Conservation (phyloP, 805 yeast species). For the Hanseniaspora lindneri region DNA sequence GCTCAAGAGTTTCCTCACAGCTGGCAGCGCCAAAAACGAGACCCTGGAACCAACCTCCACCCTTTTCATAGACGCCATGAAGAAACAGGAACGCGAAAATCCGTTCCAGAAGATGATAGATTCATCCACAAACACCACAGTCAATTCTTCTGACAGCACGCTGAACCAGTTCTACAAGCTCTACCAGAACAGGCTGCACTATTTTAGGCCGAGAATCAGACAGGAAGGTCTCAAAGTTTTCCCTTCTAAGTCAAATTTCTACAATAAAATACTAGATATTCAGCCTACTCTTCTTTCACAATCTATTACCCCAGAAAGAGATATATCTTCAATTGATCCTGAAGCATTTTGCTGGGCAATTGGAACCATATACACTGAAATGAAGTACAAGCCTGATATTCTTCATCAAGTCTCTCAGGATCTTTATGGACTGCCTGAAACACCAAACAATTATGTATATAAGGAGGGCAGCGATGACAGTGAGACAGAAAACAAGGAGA, state of each 20-base stretch:
- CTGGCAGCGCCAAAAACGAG: too few species aligned
- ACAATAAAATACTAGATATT: conserved; percentile 43
- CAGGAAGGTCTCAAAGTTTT: conserved; percentile 42
- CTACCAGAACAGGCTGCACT: conserved; percentile 42
- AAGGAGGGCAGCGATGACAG: neutral
- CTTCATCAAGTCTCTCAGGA: conserved; percentile 63
- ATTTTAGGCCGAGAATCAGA: conserved; percentile 37
- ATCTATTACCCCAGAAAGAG: conserved; percentile 1
- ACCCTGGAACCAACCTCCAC: too few species aligned
- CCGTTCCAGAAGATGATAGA: conserved; percentile 28
- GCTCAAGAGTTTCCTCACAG: too few species aligned
- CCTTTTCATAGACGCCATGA: neutral
- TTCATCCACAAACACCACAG: conserved; percentile 27
- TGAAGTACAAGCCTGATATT: conserved; percentile 76
- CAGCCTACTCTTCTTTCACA: conserved; percentile 30
- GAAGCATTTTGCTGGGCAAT: conserved; percentile 61
- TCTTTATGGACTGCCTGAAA: conserved; percentile 33
- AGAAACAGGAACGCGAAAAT: conserved; percentile 21
- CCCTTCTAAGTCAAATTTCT: conserved; percentile 26
- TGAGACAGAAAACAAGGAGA: conserved; percentile 41
- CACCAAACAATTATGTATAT: conserved; percentile 33
- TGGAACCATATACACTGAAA: conserved; percentile 77
- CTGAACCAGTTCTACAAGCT: conserved; percentile 45
- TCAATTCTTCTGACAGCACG: neutral
- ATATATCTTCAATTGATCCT: neutral